Conservation (phyloP, 208 protist genomes). For the Crithidia bombi region DNA sequence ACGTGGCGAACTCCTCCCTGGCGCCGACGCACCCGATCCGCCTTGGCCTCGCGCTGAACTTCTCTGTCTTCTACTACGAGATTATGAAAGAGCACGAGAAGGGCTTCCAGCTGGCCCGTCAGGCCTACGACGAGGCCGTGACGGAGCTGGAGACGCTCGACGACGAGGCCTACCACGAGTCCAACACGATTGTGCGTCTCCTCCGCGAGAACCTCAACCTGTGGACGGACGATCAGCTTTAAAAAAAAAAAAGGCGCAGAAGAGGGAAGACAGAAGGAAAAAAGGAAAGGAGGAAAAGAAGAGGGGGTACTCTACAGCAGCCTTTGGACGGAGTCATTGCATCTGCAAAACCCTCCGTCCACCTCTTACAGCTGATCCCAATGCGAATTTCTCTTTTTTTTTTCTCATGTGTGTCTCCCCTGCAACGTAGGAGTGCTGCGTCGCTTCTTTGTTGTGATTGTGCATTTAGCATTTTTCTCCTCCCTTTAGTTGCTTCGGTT, state of each 20-base stretch:
- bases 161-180: slow-evolving; percentile 99
- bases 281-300: neutral
- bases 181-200: slow-evolving; percentile 99
- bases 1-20: slow-evolving; percentile 86
- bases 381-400: too few species aligned
- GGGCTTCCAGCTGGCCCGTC: slow-evolving; percentile 92
- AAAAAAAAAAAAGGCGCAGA: slow-evolving; percentile 11
- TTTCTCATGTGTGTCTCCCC: too few species aligned
- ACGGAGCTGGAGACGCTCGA: slow-evolving; percentile 97
- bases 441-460: too few species aligned
- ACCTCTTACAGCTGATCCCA: too few species aligned
- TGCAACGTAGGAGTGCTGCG: too few species aligned
- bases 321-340: too few species aligned
- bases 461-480: too few species aligned
- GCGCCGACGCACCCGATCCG: slow-evolving; percentile 98
- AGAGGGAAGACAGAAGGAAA: slow-evolving; percentile 4
- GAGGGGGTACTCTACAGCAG: neutral
- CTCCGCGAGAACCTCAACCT: slow-evolving; percentile 99
- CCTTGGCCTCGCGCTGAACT: slow-evolving; percentile 99
- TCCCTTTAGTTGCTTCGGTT: too few species aligned
- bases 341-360: too few species aligned
- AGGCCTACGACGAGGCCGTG: slow-evolving; percentile 96
- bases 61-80: slow-evolving; percentile 99
- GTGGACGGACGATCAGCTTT: slow-evolving; percentile 95
- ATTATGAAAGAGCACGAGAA: slow-evolving; percentile 97